phyloP scores from a whole-genome alignment of 169 alveolate genomes.

The Cryptosporidium tyzzeri region DNA sequence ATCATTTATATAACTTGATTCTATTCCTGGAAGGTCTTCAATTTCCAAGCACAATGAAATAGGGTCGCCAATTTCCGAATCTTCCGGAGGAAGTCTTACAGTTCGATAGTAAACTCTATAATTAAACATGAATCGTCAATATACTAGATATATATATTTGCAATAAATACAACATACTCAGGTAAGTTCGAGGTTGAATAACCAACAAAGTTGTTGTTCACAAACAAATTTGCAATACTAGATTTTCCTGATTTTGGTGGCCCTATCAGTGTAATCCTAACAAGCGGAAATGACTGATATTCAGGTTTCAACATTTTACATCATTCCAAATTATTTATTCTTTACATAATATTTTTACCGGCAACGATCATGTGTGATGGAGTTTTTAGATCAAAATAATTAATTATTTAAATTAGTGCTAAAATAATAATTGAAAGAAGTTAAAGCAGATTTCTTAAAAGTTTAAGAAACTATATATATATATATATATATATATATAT shows the following conservation, averaged over 20 bases:
- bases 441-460: neutral
- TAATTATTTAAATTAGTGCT: neutral
- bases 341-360: constrained; percentile 5
- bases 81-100: constrained; percentile 68
- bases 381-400: constrained; percentile 46
- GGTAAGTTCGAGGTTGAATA: constrained; percentile 27
- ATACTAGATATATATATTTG: neutral
- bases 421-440: neutral
- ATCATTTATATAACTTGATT: constrained; percentile 18
- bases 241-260: constrained; percentile 72
- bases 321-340: neutral
- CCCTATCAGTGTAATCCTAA: constrained; percentile 66
- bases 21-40: constrained; percentile 75
- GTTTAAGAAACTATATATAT: neutral
- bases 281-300: constrained; percentile 66
- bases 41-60: constrained; percentile 68
- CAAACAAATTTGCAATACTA: constrained; percentile 51
- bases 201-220: constrained; percentile 30
- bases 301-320: constrained; percentile 59
- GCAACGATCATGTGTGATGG: constrained; percentile 33
- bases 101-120: constrained; percentile 55
- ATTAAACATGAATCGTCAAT: neutral
- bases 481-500: neutral
- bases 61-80: constrained; percentile 64
- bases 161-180: constrained; percentile 27